Evolutionary conservation across 2,329 filamentous ascomycete species (phyloP).

Genomic region (Aureobasidium leucospermi): DNA sequence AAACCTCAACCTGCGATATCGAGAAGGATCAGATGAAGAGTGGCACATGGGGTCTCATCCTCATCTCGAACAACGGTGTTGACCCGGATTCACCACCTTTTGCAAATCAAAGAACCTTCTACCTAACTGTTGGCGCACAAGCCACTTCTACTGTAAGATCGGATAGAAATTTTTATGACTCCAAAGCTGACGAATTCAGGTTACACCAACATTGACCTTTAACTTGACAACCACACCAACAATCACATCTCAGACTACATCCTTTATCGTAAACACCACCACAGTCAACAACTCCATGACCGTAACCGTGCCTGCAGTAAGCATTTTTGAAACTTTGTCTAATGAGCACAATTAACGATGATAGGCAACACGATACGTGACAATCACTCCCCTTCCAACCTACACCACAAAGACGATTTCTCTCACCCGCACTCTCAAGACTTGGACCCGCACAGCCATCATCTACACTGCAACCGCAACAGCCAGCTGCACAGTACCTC

Average conservation of each 20-base stretch:
- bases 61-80: slow-evolving; percentile 18
- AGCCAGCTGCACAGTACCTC: slow-evolving; percentile 31
- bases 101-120: slow-evolving; percentile 17
- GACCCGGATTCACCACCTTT: slow-evolving; percentile 15
- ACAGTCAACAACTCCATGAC: slow-evolving; percentile 16
- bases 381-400: not conserved
- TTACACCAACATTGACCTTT: slow-evolving; percentile 13
- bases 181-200: not conserved
- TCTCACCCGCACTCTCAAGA: slow-evolving; percentile 10
- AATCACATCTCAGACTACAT: slow-evolving; percentile 17
- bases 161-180: not conserved
- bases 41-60: slow-evolving; percentile 17
- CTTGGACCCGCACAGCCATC: slow-evolving; percentile 18
- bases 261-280: slow-evolving; percentile 16
- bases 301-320: slow-evolving; percentile 11
- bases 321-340: not conserved
- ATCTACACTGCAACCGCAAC: slow-evolving; percentile 28
- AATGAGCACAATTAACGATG: not conserved
- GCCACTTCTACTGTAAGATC: slow-evolving; percentile 11
- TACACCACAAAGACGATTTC: slow-evolving; percentile 1
- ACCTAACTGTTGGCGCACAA: slow-evolving; percentile 13
- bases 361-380: slow-evolving; percentile 12
- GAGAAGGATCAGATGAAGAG: slow-evolving; percentile 18
- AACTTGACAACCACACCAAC: slow-evolving; percentile 16
- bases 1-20: slow-evolving; percentile 19